Evolutionary conservation across 257 asterid genomes (phyloP), one percentile per base, ranked within the genome.

Genomic region (Coffea eugenioides): DNA sequence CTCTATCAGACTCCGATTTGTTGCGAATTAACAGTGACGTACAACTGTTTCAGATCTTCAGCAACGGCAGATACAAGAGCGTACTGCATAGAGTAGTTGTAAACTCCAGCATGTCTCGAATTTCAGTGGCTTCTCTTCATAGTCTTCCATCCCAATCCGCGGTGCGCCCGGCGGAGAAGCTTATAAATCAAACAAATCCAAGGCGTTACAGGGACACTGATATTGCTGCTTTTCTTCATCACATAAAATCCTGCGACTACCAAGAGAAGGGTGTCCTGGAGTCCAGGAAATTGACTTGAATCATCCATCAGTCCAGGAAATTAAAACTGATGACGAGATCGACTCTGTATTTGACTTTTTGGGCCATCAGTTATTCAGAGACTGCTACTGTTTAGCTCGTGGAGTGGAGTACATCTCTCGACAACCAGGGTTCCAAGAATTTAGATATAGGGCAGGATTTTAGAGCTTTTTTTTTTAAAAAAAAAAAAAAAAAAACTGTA

Each of bases 51-150:
- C 87, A 94, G 98, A 90, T 94, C 88, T 91, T 91, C 45, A 93
- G 97, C 97, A 93, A 94, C 2, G 98, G 98, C 43, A 89, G 81
- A 78, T 93, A 88, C 91, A 94, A 93, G 85, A 95, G 98, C 52
- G 93, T 90, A 77, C 9, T 93, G 71, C 98, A 95, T 31, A 90
- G 98, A 80, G 98, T 87, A 21, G 64, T 93, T 0, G 97, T 88
- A 73, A 95, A 95, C 43, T 82, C 94, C 4, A 79, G 6, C 10
- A 85, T 85, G 68, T 51, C 81, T 45, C 77, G 98, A 65, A 85
- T 90, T 18, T 95, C 98, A 15, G 94, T 92, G 81, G 98, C 98
- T 36, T 93, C 97, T 5, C 69, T 95, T 77, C 97, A 90, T 45
- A 93, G 97, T 79, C 75, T 95, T 16, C 95, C 98, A 2, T 83